Base-by-base conservation (phyloP, 331 rosid genomes). In the Pyracantha coccinea region DNA sequence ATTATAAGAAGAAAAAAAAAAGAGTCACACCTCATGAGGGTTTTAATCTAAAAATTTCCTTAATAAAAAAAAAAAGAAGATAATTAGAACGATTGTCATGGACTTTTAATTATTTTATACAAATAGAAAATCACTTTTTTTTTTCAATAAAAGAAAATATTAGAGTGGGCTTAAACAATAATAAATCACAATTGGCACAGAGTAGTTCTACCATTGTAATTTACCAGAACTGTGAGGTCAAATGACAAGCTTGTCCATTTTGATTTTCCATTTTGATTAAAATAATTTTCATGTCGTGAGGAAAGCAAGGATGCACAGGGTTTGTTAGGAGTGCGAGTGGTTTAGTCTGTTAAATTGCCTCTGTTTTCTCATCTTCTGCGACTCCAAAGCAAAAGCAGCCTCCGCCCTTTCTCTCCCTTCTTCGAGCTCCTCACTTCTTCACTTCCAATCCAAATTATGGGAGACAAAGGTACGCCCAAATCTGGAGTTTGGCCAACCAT, bases 381-480 rank as follows among this genome's bases (percentile, higher is more conserved):
- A 17, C 69, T 60, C 57, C 55, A 67, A 72, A 72, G 57, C 76
- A 58, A 67, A 72, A 72, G 41, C 76, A 58, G 68, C 76, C 68
- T 72, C 68, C 76, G 45, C 71, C 68, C 58, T 67, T 33, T 72
- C 75, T 69, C 73, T 55, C 58, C 75, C 73, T 59, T 57, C 73
- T 59, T 57, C 35, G 79, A 73, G 62, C 67, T 75, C 67, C 13
- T 45, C 57, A 13, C 79, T 55, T 53, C 68, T 17, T 16, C 55
- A 50, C 10, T 31, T 54, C 68, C 24, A 64, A 14, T 52, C 75
- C 78, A 61, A 73, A 13, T 5, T 4, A 94, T 94, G 97, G 97
- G 91, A 78, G 99, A 92, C 75, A 89, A 87, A 86, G 88, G 87
- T 83, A 94, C 90, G 83, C 68, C 88, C 70, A 82, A 83, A 69